Conservation (phyloP, 257 asterid genomes). For the Solanum piurae region DNA sequence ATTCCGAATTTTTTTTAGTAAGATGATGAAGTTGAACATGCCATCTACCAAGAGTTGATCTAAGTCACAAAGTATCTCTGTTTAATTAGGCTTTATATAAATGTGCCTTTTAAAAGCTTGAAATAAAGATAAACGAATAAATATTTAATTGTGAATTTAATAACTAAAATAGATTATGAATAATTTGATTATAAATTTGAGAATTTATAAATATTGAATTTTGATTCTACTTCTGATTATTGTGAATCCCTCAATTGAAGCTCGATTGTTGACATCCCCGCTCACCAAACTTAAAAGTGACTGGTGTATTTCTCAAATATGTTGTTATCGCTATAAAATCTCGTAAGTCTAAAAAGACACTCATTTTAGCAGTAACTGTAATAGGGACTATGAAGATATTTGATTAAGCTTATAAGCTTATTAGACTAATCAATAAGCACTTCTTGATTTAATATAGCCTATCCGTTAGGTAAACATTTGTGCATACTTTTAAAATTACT, state of each 20-base stretch:
- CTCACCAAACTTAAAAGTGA: background rate
- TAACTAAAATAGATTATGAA: background rate
- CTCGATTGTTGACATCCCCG: background rate
- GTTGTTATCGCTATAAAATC: background rate
- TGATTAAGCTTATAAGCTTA: background rate
- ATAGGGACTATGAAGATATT: background rate
- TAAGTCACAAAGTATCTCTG: background rate
- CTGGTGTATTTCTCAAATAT: background rate
- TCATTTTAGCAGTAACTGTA: background rate
- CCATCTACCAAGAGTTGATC: background rate
- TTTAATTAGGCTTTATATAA: background rate
- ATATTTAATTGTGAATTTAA: background rate
- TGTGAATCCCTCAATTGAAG: background rate
- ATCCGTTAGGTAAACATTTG: background rate
- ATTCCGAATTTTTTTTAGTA: accelerated
- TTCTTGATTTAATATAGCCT: background rate
- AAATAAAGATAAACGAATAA: background rate
- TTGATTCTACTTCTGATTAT: background rate
- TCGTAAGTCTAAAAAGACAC: background rate
- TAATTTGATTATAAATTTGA: background rate
- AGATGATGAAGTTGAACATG: background rate
- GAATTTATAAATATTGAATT: background rate
- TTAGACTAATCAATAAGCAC: background rate
- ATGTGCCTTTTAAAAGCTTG: background rate
- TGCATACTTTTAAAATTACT: background rate